Conservation (phyloP, 345 rosid species). For the Citrus australasica region DNA sequence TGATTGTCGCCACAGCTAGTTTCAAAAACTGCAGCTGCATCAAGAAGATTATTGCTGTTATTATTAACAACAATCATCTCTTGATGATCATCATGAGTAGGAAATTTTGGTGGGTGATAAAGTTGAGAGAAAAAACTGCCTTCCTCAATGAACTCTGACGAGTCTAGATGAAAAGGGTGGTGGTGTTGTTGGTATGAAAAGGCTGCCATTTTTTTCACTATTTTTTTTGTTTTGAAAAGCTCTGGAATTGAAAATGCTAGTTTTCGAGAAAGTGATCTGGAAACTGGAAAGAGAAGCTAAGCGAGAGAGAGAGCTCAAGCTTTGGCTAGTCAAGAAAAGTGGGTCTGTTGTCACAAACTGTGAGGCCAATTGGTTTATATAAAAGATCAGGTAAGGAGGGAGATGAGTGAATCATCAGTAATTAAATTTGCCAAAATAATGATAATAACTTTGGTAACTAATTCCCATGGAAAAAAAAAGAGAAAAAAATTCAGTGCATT, state of each 20-base stretch:
- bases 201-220: conserved; percentile 40
- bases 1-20: conserved; percentile 15
- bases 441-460: not conserved
- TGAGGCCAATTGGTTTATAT: conserved; percentile 20
- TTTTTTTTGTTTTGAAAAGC: not conserved
- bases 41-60: not conserved
- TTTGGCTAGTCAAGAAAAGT: conserved; percentile 19
- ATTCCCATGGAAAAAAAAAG: conserved; percentile 6
- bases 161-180: conserved; percentile 44
- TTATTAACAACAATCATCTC: not conserved
- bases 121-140: conserved; percentile 31
- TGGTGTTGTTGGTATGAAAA: conserved; percentile 45
- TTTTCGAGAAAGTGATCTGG: conserved; percentile 30
- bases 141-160: conserved; percentile 33
- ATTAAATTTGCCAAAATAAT: not conserved
- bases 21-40: conserved; percentile 7
- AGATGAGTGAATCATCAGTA: not conserved
- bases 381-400: conserved; percentile 10
- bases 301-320: not conserved
- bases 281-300: not conserved
- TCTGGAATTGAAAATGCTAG: conserved; percentile 16
- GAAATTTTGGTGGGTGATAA: conserved; percentile 9
- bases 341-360: conserved; percentile 12
- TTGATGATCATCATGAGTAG: not conserved
- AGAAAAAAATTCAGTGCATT: not conserved